Evolutionary conservation across 1,284 basidiomycete species (phyloP).

Genomic region (Trametes versicolor): DNA sequence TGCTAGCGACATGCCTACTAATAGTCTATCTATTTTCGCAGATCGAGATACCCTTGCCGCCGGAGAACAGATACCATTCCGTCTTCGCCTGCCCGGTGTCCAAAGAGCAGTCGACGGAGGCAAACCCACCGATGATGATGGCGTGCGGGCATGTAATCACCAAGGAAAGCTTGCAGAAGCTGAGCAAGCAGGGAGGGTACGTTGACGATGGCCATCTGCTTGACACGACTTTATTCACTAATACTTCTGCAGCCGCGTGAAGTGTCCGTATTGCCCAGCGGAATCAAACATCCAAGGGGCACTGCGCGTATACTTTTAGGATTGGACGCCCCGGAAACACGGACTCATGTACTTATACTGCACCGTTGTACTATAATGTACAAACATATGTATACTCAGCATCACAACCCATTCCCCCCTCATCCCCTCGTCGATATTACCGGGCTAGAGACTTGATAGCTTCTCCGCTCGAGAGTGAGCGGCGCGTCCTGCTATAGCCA

Average conservation of each 20-base stretch:
- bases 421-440: not conserved
- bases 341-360: conserved; percentile 16
- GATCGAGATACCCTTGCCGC: conserved; percentile 94
- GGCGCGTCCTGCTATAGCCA: not conserved
- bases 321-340: not conserved
- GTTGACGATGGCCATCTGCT: conserved; percentile 44
- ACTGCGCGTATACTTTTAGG: conserved; percentile 78
- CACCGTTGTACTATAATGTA: conserved; percentile 16
- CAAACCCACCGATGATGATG: conserved; percentile 99
- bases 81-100: conserved; percentile 98
- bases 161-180: conserved; percentile 86
- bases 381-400: conserved; percentile 12
- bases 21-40: conserved; percentile 44
- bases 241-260: conserved; percentile 68
- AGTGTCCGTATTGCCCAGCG: conserved; percentile 91
- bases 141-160: conserved; percentile 94
- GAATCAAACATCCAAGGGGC: conserved; percentile 71
- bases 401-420: not conserved
- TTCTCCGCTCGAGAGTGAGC: too few relatives aligned
- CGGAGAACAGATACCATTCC: conserved; percentile 93
- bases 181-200: conserved; percentile 89
- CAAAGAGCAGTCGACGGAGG: conserved; percentile 94
- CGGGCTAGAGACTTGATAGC: not conserved
- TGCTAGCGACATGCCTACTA: not conserved
- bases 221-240: not conserved